Conservation (phyloP, 2,329 filamentous ascomycete species). For the Emydomyces testavorans region DNA sequence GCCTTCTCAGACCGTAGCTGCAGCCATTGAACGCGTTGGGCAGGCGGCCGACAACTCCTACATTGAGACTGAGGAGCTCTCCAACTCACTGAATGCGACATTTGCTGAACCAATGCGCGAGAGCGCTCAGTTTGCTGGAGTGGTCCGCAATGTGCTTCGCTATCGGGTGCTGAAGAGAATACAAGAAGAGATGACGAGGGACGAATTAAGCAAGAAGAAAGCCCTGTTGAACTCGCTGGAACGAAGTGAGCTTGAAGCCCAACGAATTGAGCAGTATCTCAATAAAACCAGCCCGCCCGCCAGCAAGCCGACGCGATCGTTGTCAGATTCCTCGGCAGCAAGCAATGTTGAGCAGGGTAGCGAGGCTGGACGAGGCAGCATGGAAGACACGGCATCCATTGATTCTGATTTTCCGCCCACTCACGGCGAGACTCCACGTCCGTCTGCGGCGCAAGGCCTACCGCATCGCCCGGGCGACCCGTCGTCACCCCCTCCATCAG, state of each 20-base stretch:
- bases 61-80: conserved; percentile 86
- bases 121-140: conserved; percentile 90
- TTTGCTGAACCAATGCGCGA: conserved; percentile 98
- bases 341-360: conserved; percentile 34
- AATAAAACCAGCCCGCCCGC: conserved; percentile 48
- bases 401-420: conserved; percentile 94
- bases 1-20: conserved; percentile 72
- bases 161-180: conserved; percentile 89
- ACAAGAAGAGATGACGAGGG: conserved; percentile 92
- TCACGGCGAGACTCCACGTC: conserved; percentile 55
- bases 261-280: conserved; percentile 86
- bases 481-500: conserved; percentile 27
- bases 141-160: conserved; percentile 76
- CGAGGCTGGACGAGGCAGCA: conserved; percentile 44
- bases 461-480: conserved; percentile 33
- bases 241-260: conserved; percentile 81
- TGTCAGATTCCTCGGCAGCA: conserved; percentile 43
- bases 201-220: conserved; percentile 82
- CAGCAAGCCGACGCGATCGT: conserved; percentile 52
- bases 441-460: conserved; percentile 65
- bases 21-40: conserved; percentile 85
- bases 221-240: conserved; percentile 77
- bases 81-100: conserved; percentile 72
- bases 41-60: conserved; percentile 95
- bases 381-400: conserved; percentile 75